Evolutionary conservation across 2,329 filamentous ascomycete genomes (phyloP).

Genomic region (Fusarium scirpi): DNA sequence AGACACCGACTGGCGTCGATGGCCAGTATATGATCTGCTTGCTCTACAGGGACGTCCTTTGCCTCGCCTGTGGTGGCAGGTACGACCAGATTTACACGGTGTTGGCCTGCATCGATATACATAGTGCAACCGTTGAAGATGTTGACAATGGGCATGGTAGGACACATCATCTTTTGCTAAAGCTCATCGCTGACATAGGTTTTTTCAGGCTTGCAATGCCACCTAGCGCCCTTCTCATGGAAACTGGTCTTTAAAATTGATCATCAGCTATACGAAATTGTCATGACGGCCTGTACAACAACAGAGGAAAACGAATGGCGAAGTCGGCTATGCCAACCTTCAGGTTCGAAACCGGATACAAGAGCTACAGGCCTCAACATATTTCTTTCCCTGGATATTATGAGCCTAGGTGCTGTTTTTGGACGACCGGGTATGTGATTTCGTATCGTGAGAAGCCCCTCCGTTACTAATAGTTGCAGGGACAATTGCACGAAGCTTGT

Average conservation of each 20-base stretch:
- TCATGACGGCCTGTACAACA: conserved; percentile 86
- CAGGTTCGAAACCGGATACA: conserved; percentile 61
- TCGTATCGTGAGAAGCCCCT: not conserved
- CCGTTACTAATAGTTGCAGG: conserved; percentile 54
- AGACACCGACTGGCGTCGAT: conserved; percentile 73
- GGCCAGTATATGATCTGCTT: conserved; percentile 88
- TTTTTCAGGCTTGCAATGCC: conserved; percentile 81
- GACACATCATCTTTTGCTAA: conserved; percentile 22
- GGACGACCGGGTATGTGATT: conserved; percentile 71
- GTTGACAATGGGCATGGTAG: conserved; percentile 80
- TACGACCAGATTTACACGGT: conserved; percentile 77
- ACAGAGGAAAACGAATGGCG: conserved; percentile 87
- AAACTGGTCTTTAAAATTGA: conserved; percentile 87
- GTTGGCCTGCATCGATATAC: conserved; percentile 78
- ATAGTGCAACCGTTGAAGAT: conserved; percentile 74
- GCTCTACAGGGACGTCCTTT: conserved; percentile 83
- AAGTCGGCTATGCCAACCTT: conserved; percentile 67
- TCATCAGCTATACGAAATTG: conserved; percentile 82
- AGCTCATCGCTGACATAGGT: conserved; percentile 28
- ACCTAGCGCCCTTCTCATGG: conserved; percentile 89
- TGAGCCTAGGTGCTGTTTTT: conserved; percentile 79
- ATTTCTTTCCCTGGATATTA: conserved; percentile 76
- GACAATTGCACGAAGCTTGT: conserved; percentile 74
- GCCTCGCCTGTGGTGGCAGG: conserved; percentile 77
- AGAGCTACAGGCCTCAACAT: conserved; percentile 66